These are phyloP conservation scores for Flaveria brownii DNA, from an alignment of 129 eudicot species.

Conservation along the genomic window DNA sequence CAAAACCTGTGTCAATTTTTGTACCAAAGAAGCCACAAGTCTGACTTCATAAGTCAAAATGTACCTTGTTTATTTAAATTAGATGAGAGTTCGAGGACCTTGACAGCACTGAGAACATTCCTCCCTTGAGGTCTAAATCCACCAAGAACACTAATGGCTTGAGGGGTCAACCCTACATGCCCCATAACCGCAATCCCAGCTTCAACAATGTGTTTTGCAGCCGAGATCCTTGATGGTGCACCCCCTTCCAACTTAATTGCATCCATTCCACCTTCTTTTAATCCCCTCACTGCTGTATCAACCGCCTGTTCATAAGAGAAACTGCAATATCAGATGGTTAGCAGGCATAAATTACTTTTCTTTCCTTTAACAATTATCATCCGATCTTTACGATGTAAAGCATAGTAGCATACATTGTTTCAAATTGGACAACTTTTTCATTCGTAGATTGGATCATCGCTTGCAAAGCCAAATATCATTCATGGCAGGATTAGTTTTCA, in stretches of 20 bases:
- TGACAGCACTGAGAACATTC: constrained; percentile 80
- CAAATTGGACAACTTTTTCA: background rate
- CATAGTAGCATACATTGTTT: background rate
- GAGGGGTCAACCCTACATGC: constrained; percentile 96
- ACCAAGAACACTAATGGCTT: constrained; percentile 97
- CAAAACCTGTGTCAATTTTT: background rate
- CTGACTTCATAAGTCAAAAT: constrained; percentile 8
- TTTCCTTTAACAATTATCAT: background rate
- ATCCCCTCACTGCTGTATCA: constrained; percentile 81
- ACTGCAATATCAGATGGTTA: constrained; percentile 28
- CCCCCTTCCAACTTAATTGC: constrained; percentile 97
- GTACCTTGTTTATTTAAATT: background rate
- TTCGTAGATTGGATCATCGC: background rate
- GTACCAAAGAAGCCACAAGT: background rate
- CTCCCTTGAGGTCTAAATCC: constrained; percentile 98
- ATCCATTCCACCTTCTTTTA: constrained; percentile 99
- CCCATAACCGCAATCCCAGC: constrained; percentile 98
- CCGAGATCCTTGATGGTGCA: constrained; percentile 87
- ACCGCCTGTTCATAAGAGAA: constrained; percentile 77
- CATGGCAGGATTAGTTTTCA: background rate
- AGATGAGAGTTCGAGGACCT: constrained; percentile 41
- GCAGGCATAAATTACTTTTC: background rate
- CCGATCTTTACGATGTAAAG: background rate
- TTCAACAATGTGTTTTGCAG: constrained; percentile 91
- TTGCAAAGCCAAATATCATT: background rate